Base-by-base conservation (phyloP, 345 rosid species). In the Trapa incisa region DNA sequence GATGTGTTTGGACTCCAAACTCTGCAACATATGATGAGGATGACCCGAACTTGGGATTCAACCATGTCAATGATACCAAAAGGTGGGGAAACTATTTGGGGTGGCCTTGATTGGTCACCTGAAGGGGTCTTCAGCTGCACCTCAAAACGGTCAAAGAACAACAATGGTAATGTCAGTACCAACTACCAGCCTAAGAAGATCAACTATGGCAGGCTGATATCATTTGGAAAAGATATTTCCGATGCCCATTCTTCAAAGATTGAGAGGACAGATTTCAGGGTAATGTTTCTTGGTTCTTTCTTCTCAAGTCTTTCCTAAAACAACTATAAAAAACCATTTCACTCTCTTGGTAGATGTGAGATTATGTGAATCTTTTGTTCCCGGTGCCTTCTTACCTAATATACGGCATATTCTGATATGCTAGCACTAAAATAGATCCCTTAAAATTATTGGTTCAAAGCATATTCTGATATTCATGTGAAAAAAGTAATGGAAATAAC, bases 11-110 rank as follows among this genome's bases (percentile, higher is more conserved):
- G 86, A 48, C 73, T 83, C 62, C 86, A 84, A 66, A 87, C 89
- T 22, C 73, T 84, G 48, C 81, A 83, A 48, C 87, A 87, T 80
- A 22, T 83, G 54, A 87, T 87, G 92, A 73, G 87, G 70, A 83
- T 83, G 87, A 78, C 84, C 37, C 85, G 87, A 37, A 81, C 89
- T 37, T 87, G 92, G 87, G 89, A 87, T 74, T 78, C 92, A 69
- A 80, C 92, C 42, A 76, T 83, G 86, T 87, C 92, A 48, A 87
- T 87, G 89, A 75, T 87, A 73, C 92, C 87, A 15, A 84, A 81
- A 77, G 92, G 92, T 13, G 92, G 92, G 68, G 92, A 83, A 2
- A 81, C 87, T 35, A 77, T 87, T 39, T 87, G 89, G 92, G 92
- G 92, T 15, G 78, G 77, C 61, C 81, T 83, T 66, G 89, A 83